These are phyloP conservation scores for Phytophthora agathidicida DNA, from an alignment of 352 stramenopile genomes.

Conservation along the genomic window DNA sequence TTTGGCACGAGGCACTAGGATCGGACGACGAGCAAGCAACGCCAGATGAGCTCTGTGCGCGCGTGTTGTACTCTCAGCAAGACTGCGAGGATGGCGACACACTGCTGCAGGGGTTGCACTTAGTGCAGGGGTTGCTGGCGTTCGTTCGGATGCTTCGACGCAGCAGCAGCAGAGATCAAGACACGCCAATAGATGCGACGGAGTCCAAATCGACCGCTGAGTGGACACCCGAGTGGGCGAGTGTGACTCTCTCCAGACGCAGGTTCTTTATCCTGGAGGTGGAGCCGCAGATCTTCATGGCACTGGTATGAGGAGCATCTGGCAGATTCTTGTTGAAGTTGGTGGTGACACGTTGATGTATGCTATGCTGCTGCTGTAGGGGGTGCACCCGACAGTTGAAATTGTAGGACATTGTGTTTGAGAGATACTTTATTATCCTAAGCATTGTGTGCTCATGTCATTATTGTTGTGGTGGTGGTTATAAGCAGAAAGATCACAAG, in stretches of 20 bases:
- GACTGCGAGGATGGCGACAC: neutral
- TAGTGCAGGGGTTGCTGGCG: conserved; percentile 56
- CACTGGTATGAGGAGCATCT: conserved; percentile 39
- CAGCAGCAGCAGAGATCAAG: neutral
- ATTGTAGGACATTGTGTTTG: conserved; percentile 28
- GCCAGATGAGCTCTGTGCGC: conserved; percentile 53
- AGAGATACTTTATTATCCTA: neutral
- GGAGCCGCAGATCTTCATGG: conserved; percentile 65
- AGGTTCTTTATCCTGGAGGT: conserved; percentile 58
- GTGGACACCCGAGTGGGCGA: conserved; percentile 42
- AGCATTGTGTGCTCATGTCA: neutral
- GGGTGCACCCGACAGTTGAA: conserved; percentile 31
- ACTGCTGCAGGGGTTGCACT: conserved; percentile 50
- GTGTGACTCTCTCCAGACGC: conserved; percentile 45
- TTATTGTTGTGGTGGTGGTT: conserved; percentile 1
- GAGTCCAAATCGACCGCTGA: neutral
- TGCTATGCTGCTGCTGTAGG: conserved; percentile 30
- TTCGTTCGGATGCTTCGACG: conserved; percentile 52
- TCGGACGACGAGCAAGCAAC: conserved; percentile 71
- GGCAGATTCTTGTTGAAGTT: neutral
- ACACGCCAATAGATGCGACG: too few species aligned
- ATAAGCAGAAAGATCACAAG: conserved; percentile 48
- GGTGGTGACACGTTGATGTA: neutral
- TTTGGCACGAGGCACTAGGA: conserved; percentile 69
- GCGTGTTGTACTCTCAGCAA: conserved; percentile 46